Base-by-base conservation (phyloP, 257 asterid species). In the Solanum clarkiae region DNA sequence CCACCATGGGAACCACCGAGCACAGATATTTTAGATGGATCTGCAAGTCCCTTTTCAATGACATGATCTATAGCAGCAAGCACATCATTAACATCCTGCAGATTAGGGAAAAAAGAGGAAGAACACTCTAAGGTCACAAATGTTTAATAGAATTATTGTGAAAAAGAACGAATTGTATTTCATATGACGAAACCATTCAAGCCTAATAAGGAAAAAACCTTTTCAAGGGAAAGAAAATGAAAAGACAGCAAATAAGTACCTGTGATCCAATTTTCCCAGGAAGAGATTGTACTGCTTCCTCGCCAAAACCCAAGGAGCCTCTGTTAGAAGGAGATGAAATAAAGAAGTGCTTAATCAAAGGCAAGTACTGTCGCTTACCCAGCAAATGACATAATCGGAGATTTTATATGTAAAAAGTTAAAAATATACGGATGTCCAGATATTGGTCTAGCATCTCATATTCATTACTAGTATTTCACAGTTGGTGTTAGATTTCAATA, bases 1-100 rank as follows among this genome's bases (percentile, higher is more conserved):
- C 99, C 99, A 89, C 99, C 99, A 81, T 97, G 99, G 8, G 99
- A 97, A 69, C 97, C 98, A 74, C 99, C 99, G 42, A 93, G 84
- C 53, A 97, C 98, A 2, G 93, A 94, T 89, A 97, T 86, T 89
- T 95, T 95, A 83, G 98, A 92, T 24, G 98, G 96, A 90, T 97
- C 94, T 7, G 94, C 98, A 62, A 97, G 98, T 85, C 94, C 96
- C 84, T 85, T 89, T 69, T 85, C 93, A 75, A 93, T 68, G 84
- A 86, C 93, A 84, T 90, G 88, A 89, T 97, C 98, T 83, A 93
- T 12, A 80, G 99, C 98, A 83, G 93, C 89, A 84, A 97, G 93
- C 47, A 95, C 97, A 83, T 97, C 99, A 84, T 60, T 89, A 71
- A 95, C 99, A 89, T 97, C 99, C 98, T 97, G 93, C 65, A 26